Conservation (phyloP, 2,329 filamentous ascomycete genomes). For the Malbranchea cinnamomea region DNA sequence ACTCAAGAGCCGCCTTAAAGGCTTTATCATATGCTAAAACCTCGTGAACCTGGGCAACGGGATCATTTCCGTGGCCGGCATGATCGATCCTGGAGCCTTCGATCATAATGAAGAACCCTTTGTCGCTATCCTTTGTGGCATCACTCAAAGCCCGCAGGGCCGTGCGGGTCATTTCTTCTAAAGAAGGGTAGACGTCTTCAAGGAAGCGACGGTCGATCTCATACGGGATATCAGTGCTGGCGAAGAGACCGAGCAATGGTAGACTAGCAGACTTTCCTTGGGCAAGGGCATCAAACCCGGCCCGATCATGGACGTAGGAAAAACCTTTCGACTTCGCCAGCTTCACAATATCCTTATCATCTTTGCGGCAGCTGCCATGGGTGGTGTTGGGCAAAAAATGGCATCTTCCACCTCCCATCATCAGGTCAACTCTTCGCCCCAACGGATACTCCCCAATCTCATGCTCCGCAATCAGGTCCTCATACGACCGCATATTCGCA, state of each 20-base stretch:
- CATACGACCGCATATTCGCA: constrained; percentile 62
- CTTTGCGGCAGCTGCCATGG: constrained; percentile 63
- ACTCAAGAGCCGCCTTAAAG: constrained; percentile 70
- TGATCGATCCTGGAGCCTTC: constrained; percentile 95
- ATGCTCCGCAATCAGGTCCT: constrained; percentile 84
- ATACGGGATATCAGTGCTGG: constrained; percentile 69
- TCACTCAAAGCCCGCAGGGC: constrained; percentile 65
- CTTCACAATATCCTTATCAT: constrained; percentile 59
- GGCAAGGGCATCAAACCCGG: constrained; percentile 60
- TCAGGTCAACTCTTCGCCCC: constrained; percentile 75
- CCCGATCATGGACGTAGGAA: constrained; percentile 57
- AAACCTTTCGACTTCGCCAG: constrained; percentile 67
- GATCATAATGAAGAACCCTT: constrained; percentile 98
- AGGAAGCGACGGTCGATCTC: constrained; percentile 78
- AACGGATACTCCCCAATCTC: constrained; percentile 79
- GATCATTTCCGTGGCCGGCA: constrained; percentile 74
- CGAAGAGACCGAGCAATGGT: constrained; percentile 76
- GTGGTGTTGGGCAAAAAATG: constrained; percentile 80
- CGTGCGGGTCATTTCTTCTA: constrained; percentile 80
- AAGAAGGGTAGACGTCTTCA: constrained; percentile 66
- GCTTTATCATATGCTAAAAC: constrained; percentile 89
- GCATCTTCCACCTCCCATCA: constrained; percentile 84
- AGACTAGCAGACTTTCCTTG: constrained; percentile 54
- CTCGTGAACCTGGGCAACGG: constrained; percentile 73
- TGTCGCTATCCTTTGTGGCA: constrained; percentile 68